Percentiles rank a stretch among this genome's conserved stretches.
Conservation (phyloP, 2,329 filamentous ascomycete genomes). For the Aspergillus fumigatiaffinis region DNA sequence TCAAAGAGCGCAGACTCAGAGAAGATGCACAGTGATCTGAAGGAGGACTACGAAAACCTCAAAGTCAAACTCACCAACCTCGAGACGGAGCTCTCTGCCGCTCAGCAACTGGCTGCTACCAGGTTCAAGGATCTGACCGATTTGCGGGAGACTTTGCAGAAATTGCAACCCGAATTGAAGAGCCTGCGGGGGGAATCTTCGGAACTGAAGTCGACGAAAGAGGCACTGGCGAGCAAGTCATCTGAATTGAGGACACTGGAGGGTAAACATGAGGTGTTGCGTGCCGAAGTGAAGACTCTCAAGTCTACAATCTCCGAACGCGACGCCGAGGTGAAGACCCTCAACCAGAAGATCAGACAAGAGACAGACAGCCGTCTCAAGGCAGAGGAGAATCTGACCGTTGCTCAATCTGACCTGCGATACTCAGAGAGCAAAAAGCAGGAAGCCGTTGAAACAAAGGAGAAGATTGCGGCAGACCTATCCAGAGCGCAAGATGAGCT, state of each 20-base stretch:
- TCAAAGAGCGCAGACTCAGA: constrained; percentile 46
- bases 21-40: constrained; percentile 52
- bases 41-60: constrained; percentile 65
- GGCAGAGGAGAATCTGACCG: constrained; percentile 73
- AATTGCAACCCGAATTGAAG: constrained; percentile 81
- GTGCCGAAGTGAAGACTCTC: constrained; percentile 65
- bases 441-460: constrained; percentile 68
- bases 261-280: constrained; percentile 75
- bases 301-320: constrained; percentile 69
- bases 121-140: constrained; percentile 86
- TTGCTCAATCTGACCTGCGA: constrained; percentile 71
- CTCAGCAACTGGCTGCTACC: constrained; percentile 79
- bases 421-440: constrained; percentile 74
- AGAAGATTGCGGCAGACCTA: constrained; percentile 69
- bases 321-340: constrained; percentile 69
- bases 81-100: constrained; percentile 78
- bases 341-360: constrained; percentile 73
- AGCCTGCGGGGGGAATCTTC: constrained; percentile 72
- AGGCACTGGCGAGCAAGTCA: constrained; percentile 63
- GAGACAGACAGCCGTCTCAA: constrained; percentile 68
- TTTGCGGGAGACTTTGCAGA: constrained; percentile 72
- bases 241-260: constrained; percentile 72
- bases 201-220: constrained; percentile 68
- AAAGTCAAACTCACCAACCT: constrained; percentile 66
- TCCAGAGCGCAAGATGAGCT: constrained; percentile 69